Evolutionary conservation across 305 asterid genomes (phyloP).

Genomic region (Solanum hybrid): DNA sequence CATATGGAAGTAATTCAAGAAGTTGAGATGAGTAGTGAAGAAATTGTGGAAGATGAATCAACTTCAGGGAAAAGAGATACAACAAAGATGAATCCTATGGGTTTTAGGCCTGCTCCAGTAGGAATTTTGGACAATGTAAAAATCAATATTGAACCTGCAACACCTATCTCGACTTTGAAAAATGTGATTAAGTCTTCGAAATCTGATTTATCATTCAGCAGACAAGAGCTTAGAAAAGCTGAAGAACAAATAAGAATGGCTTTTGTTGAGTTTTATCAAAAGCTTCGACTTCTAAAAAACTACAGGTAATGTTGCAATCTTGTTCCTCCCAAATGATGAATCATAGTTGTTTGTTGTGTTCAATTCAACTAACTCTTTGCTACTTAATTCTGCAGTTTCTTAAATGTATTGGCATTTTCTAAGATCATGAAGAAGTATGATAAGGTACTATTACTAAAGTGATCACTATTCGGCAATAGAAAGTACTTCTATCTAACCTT

Average conservation of each 20-base stretch:
- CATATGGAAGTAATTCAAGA: conserved; percentile 54
- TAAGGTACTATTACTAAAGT: conserved; percentile 35
- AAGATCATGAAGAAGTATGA: conserved; percentile 91
- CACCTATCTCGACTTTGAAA: conserved; percentile 60
- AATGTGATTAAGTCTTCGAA: conserved; percentile 31
- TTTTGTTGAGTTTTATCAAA: conserved; percentile 50
- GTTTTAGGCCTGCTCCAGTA: conserved; percentile 38
- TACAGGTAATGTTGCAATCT: conserved; percentile 32
- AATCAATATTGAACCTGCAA: conserved; percentile 59
- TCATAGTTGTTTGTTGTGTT: not conserved
- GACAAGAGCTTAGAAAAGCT: conserved; percentile 48
- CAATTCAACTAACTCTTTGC: not conserved
- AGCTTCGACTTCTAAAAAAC: conserved; percentile 63
- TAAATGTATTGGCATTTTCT: conserved; percentile 76
- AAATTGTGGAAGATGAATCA: conserved; percentile 18
- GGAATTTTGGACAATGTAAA: conserved; percentile 54
- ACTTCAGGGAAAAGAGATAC: not conserved
- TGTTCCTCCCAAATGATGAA: not conserved
- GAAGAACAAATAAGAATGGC: conserved; percentile 53
- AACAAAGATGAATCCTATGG: not conserved
- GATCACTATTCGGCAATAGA: not conserved
- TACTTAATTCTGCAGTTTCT: conserved; percentile 39
- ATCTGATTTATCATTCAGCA: conserved; percentile 49
- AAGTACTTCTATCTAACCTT: not conserved
- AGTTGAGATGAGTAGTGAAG: conserved; percentile 46